These are phyloP conservation scores for Stellera chamaejasme DNA, from an alignment of 345 rosid genomes.

Conservation along the genomic window DNA sequence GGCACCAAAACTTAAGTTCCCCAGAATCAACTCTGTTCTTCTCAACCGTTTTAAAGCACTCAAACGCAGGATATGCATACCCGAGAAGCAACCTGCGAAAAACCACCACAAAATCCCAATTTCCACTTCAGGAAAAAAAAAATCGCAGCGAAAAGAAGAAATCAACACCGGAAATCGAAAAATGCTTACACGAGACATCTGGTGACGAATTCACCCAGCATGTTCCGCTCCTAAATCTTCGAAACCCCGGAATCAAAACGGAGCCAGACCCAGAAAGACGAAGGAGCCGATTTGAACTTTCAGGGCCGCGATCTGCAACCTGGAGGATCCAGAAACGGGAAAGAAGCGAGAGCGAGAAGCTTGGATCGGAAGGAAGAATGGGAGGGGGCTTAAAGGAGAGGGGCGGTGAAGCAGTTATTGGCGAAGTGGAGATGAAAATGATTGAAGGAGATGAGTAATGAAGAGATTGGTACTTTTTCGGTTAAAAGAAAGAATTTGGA, in stretches of 20 bases:
- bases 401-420: neutral
- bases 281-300: neutral
- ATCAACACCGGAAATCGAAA: neutral
- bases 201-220: constrained; percentile 67
- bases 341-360: constrained; percentile 11
- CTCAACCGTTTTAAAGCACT: constrained; percentile 81
- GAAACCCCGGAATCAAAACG: neutral
- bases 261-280: neutral
- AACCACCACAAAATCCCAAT: constrained; percentile 2
- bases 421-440: neutral
- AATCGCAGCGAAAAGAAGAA: neutral
- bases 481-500: neutral
- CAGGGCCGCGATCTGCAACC: neutral
- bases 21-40: constrained; percentile 66
- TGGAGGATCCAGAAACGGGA: neutral
- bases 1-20: constrained; percentile 91
- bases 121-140: neutral
- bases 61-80: constrained; percentile 88
- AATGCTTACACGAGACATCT: constrained; percentile 48
- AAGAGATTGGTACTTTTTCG: neutral
- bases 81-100: constrained; percentile 65
- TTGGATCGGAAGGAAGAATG: constrained; percentile 17
- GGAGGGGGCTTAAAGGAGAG: neutral
- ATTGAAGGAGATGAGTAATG: neutral
- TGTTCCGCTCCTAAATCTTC: constrained; percentile 17